Conservation (phyloP, 495 filamentous ascomycete genomes). For the Xylaria curta region DNA sequence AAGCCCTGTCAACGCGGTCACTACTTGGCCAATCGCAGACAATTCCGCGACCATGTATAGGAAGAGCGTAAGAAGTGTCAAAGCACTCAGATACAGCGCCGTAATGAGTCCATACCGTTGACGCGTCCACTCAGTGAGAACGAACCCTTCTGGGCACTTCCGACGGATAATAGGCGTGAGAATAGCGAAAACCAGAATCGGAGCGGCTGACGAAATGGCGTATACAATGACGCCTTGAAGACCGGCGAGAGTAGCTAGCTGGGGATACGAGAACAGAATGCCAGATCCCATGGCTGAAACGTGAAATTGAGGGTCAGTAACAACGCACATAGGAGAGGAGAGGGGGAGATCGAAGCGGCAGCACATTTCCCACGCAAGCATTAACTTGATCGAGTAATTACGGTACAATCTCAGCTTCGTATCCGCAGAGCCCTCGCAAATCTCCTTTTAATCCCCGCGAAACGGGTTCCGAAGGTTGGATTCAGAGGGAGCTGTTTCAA, state of each 20-base stretch:
- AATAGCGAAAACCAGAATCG: slow-evolving; percentile 69
- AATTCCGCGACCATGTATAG: slow-evolving; percentile 83
- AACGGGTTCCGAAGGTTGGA: slow-evolving; percentile 53
- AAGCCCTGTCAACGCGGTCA: slow-evolving; percentile 72
- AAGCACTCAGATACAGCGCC: slow-evolving; percentile 70
- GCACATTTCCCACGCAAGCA: slow-evolving; percentile 93
- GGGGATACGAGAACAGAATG: slow-evolving; percentile 77
- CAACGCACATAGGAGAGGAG: slow-evolving; percentile 29
- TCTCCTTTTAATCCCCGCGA: slow-evolving; percentile 13
- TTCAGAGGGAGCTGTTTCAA: slow-evolving; percentile 52
- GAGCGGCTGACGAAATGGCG: slow-evolving; percentile 69
- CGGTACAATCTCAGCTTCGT: slow-evolving; percentile 89
- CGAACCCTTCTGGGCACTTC: slow-evolving; percentile 78
- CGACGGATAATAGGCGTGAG: slow-evolving; percentile 74
- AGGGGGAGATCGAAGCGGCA: slow-evolving; percentile 68
- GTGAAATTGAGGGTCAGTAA: slow-evolving; percentile 40
- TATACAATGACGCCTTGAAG: slow-evolving; percentile 77
- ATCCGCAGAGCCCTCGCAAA: slow-evolving; percentile 41
- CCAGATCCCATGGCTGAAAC: slow-evolving; percentile 74
- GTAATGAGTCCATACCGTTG: slow-evolving; percentile 71
- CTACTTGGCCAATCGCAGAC: slow-evolving; percentile 74
- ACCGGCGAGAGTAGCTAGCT: slow-evolving; percentile 79
- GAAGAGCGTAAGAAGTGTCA: slow-evolving; percentile 78
- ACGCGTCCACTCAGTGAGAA: slow-evolving; percentile 79
- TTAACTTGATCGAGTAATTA: slow-evolving; percentile 95